These are phyloP conservation scores for Zymoseptoria tritici DNA, from an alignment of 2,329 filamentous ascomycete species.

Conservation along the genomic window DNA sequence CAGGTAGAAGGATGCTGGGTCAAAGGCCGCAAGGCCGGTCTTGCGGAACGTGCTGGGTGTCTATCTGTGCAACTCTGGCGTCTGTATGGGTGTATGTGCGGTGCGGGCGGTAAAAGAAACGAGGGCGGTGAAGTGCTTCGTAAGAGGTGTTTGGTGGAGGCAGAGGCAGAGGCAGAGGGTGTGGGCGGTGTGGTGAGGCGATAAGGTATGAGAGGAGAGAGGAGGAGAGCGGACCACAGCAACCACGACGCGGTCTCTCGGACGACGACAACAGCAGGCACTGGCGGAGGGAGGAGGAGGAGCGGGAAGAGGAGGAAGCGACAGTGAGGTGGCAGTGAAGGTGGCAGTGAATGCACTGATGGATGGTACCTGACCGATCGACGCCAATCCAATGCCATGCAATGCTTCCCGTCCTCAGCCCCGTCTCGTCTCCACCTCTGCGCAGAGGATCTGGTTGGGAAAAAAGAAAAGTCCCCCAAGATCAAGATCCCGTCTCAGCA, in stretches of 20 bases:
- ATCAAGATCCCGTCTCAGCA: no score
- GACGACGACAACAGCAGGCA: no score
- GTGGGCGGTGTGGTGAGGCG: neutral
- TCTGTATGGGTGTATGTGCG: constrained; percentile 1
- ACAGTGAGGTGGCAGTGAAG: neutral
- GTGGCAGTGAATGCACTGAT: no score
- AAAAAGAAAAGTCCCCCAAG: no score
- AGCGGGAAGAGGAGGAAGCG: neutral
- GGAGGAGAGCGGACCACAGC: neutral
- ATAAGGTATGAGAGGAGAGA: neutral
- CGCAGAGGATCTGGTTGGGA: neutral
- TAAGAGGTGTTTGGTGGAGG: neutral
- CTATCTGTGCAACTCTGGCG: constrained; percentile 2
- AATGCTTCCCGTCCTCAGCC: neutral
- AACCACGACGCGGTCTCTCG: no score
- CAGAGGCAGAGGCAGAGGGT: neutral
- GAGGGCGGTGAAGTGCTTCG: neutral
- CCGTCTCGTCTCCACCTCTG: neutral
- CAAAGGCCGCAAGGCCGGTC: constrained; percentile 1
- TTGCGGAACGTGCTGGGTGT: constrained; percentile 3
- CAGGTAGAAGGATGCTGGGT: constrained; percentile 7
- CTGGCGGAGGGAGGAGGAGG: neutral
- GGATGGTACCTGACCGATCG: neutral
- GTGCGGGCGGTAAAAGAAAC: neutral
- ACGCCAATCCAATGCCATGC: neutral